A percentile compares a stretch with the other conserved stretches of the same genome.
These are phyloP conservation scores for Pleurostoma richardsiae DNA, from an alignment of 2,329 filamentous ascomycete genomes.

Conservation along the genomic window DNA sequence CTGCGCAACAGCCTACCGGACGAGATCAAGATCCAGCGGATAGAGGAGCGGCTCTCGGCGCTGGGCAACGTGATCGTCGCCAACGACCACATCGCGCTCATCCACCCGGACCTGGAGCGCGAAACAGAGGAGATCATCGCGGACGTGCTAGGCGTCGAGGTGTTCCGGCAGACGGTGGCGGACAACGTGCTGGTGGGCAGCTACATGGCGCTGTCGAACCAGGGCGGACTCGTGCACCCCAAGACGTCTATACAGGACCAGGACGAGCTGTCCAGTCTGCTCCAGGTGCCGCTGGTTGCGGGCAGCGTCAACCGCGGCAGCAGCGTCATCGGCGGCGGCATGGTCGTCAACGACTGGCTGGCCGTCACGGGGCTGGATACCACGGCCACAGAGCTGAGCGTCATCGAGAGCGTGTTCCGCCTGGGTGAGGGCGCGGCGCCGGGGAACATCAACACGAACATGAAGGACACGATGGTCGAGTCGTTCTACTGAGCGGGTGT, in stretches of 20 bases:
- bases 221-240: constrained; percentile 93
- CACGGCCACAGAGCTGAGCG: constrained; percentile 94
- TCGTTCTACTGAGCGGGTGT: constrained; percentile 75
- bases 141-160: constrained; percentile 84
- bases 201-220: constrained; percentile 95
- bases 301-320: constrained; percentile 90
- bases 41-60: constrained; percentile 93
- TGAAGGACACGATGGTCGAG: constrained; percentile 99
- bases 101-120: constrained; percentile 93
- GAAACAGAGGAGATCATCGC: constrained; percentile 99
- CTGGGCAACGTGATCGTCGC: constrained; percentile 95
- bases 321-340: constrained; percentile 91
- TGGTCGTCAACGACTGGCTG: constrained; percentile 98
- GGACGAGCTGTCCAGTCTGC: constrained; percentile 87
- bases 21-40: constrained; percentile 87
- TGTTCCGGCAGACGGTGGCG: constrained; percentile 90
- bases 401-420: constrained; percentile 93
- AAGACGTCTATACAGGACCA: constrained; percentile 97
- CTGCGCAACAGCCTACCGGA: constrained; percentile 93
- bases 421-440: constrained; percentile 82
- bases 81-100: constrained; percentile 94
- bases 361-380: constrained; percentile 91
- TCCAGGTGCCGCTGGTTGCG: constrained; percentile 93
- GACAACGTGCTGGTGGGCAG: constrained; percentile 95
- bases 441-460: constrained; percentile 70